A percentile compares a stretch with the other conserved stretches of the same genome.
Conservation (phyloP, 768 basidiomycete genomes). For the Hemileccinum impolitum region DNA sequence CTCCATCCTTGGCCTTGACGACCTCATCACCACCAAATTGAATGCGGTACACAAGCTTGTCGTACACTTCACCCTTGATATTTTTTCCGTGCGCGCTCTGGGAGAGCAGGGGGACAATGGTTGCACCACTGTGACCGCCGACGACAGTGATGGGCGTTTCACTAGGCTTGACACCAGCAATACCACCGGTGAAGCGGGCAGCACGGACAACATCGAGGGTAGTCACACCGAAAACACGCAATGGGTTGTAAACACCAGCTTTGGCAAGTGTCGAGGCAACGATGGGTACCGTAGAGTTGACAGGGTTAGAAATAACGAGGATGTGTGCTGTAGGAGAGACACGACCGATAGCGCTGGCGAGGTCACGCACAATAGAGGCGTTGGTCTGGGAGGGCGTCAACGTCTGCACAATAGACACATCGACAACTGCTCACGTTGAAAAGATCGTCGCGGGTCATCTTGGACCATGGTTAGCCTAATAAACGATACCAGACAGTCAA, state of each 20-base stretch:
- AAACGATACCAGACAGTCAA: slow-evolving; percentile 1
- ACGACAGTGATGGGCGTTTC: slow-evolving; percentile 80
- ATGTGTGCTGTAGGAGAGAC: slow-evolving; percentile 89
- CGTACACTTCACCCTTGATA: slow-evolving; percentile 72
- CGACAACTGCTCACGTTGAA: slow-evolving; percentile 68
- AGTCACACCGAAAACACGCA: slow-evolving; percentile 91
- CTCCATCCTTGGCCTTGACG: slow-evolving; percentile 94
- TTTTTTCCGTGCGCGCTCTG: slow-evolving; percentile 69
- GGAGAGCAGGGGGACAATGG: slow-evolving; percentile 94
- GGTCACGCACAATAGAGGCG: slow-evolving; percentile 95
- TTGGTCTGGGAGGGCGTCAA: slow-evolving; percentile 62
- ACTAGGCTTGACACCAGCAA: slow-evolving; percentile 61
- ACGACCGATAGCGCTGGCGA: slow-evolving; percentile 83
- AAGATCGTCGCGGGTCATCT: slow-evolving; percentile 97
- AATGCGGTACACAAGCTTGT: slow-evolving; percentile 85
- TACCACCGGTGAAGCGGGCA: slow-evolving; percentile 79
- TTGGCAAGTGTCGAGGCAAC: slow-evolving; percentile 90
- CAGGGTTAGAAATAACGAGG: slow-evolving; percentile 98
- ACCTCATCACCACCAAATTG: slow-evolving; percentile 99
- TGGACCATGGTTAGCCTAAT: slow-evolving; percentile 25
- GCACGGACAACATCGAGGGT: slow-evolving; percentile 98
- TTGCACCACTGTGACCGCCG: slow-evolving; percentile 96
- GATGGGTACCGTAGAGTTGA: slow-evolving; percentile 97
- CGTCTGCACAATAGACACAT: neutral
- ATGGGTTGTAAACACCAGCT: slow-evolving; percentile 88